These are phyloP conservation scores for Lentinus tigrinus DNA, from an alignment of 768 basidiomycete species.

Conservation along the genomic window DNA sequence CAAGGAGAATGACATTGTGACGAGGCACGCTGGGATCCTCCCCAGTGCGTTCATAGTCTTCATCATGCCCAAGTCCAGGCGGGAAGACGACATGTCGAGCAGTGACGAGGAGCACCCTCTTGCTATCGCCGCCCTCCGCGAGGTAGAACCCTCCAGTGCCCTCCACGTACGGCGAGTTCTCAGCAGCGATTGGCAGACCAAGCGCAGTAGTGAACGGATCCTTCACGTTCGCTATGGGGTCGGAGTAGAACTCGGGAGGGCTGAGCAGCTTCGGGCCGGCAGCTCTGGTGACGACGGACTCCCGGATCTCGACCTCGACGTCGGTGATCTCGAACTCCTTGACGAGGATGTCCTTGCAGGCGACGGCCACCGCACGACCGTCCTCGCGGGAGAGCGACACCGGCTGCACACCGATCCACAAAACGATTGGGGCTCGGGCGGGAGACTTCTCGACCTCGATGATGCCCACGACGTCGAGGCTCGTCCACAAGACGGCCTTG, in stretches of 20 bases:
- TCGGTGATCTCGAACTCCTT: background rate
- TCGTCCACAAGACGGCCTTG: too few species aligned
- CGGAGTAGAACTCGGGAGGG: background rate
- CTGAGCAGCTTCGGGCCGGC: background rate
- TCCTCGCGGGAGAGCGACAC: background rate
- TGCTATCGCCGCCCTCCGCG: slow-evolving; percentile 1
- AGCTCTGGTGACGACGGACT: background rate
- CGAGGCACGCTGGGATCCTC: background rate
- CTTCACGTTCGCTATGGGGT: background rate
- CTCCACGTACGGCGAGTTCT: slow-evolving; percentile 1
- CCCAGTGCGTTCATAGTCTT: background rate
- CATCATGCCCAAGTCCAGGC: background rate
- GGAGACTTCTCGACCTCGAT: too few species aligned
- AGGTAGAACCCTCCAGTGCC: slow-evolving; percentile 8
- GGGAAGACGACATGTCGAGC: slow-evolving; percentile 8
- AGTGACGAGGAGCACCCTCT: slow-evolving; percentile 5
- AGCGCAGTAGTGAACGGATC: slow-evolving; percentile 2
- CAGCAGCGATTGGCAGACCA: slow-evolving; percentile 10
- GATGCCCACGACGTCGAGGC: too few species aligned
- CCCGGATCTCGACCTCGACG: slow-evolving; percentile 10
- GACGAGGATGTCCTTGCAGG: background rate
- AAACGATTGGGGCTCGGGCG: background rate
- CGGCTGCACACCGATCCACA: slow-evolving; percentile 5
- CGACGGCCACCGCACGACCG: background rate
- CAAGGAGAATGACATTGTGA: background rate